Base-by-base conservation (phyloP, 441 rosid species). In the Mallotus repandus region DNA sequence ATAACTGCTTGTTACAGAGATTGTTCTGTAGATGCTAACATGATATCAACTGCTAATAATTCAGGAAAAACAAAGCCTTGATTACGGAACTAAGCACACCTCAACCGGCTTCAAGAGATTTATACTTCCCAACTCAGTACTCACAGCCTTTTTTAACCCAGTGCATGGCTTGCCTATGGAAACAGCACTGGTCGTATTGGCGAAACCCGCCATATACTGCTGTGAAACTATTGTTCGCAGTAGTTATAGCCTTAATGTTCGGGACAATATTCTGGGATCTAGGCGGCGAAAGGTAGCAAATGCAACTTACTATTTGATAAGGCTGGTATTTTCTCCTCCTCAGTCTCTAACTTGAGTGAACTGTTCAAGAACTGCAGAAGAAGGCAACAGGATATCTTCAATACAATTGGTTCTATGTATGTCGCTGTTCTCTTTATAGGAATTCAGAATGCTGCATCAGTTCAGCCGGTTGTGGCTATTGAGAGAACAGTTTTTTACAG, bases 401-500 rank as follows among this genome's bases (percentile, higher is more conserved):
- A 90, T 73, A 84, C 94, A 14, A 84, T 91, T 84, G 98, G 97
- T 16, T 89, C 97, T 0, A 89, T 94, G 91, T 92, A 87, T 63
- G 81, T 85, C 15, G 91, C 97, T 11, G 80, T 88, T 53, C 77
- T 90, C 41, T 94, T 88, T 70, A 74, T 92, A 11, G 98, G 97
- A 2, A 45, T 87, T 41, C 92, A 87, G 55, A 90, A 92, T 76
- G 78, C 87, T 4, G 72, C 81, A 0, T 75, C 92, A 0, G 92
- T 86, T n/a, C 95, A 90, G 61, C 97, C 97, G 9, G 87, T 89
- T 25, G 96, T 94, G 58, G 86, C 90, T 16, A 77, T 88, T 7
- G 98, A 90, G 63, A 84, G 98, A 56, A 90, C 92, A 3, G 93
- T 93, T n/a, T 93, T 91, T 73, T 93, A 90, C 74, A 72, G 94